Percentiles rank a stretch among this genome's conserved stretches.
Evolutionary conservation across 1,139 yeast genomes (phyloP).

Genomic region (Yamadazyma jaroonii): DNA sequence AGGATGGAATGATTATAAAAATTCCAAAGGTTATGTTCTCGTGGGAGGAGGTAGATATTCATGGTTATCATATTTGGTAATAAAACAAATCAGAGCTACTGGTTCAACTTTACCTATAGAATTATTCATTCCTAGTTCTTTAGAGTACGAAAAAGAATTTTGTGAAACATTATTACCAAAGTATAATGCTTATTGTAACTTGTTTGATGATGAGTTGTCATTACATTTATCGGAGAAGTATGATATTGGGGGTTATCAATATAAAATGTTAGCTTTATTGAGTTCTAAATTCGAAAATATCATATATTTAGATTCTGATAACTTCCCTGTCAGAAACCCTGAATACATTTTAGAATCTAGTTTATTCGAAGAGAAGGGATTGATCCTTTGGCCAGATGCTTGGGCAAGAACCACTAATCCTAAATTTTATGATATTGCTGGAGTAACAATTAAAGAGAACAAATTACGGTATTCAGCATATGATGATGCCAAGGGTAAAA

Average conservation of each 20-base stretch:
- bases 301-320: conserved; percentile 66
- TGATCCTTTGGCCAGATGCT: conserved; percentile 52
- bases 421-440: conserved; percentile 43
- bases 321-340: conserved; percentile 55
- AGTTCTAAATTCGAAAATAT: conserved; percentile 58
- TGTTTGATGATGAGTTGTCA: conserved; percentile 34
- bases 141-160: conserved; percentile 49
- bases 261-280: conserved; percentile 59
- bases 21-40: conserved; percentile 38
- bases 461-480: conserved; percentile 34
- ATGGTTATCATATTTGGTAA: conserved; percentile 45
- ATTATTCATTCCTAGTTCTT: conserved; percentile 49
- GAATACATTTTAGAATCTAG: conserved; percentile 46
- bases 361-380: conserved; percentile 38
- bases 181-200: conserved; percentile 55
- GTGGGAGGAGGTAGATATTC: conserved; percentile 46
- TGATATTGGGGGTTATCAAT: conserved; percentile 56
- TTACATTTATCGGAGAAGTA: conserved; percentile 24
- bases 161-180: conserved; percentile 51
- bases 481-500: conserved; percentile 28
- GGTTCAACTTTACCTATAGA: conserved; percentile 44
- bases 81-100: conserved; percentile 37
- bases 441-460: conserved; percentile 33
- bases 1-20: conserved; percentile 36
- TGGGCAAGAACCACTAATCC: conserved; percentile 53